Conservation (phyloP, 768 basidiomycete species). For the Russula virescens region DNA sequence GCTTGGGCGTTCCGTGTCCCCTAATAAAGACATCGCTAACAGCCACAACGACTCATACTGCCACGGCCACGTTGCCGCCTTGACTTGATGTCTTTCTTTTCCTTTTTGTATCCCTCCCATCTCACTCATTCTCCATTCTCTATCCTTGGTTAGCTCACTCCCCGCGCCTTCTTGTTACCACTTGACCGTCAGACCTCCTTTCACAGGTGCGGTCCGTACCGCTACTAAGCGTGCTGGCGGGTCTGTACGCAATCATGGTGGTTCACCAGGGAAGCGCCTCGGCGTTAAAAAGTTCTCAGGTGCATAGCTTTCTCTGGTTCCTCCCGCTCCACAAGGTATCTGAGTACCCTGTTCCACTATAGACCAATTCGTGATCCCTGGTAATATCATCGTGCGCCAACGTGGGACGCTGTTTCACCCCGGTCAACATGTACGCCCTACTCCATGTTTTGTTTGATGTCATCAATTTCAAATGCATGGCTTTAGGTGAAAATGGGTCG, state of each 20-base stretch:
- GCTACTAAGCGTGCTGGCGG: slow-evolving; percentile 98
- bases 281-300: slow-evolving; percentile 97
- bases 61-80: no score
- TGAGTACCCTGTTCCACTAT: background rate
- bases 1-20: background rate
- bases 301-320: slow-evolving; percentile 31
- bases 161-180: background rate
- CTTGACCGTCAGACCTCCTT: slow-evolving; percentile 30
- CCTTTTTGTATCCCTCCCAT: slow-evolving; percentile 37
- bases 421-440: slow-evolving; percentile 70
- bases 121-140: slow-evolving; percentile 47
- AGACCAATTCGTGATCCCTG: slow-evolving; percentile 92
- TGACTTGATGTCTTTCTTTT: slow-evolving; percentile 46
- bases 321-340: background rate
- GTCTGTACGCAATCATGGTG: slow-evolving; percentile 86
- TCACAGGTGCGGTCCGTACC: slow-evolving; percentile 64
- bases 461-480: background rate
- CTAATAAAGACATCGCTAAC: background rate
- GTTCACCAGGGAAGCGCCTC: slow-evolving; percentile 87
- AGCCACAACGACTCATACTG: background rate
- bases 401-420: slow-evolving; percentile 90
- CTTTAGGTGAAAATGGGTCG: slow-evolving; percentile 80
- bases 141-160: slow-evolving; percentile 28
- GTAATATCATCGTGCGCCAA: slow-evolving; percentile 95
- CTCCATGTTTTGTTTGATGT: slow-evolving; percentile 10